Percentiles rank a stretch among this genome's conserved stretches.
Conservation (phyloP, 2,329 filamentous ascomycete genomes). For the Colletotrichum caudatum region DNA sequence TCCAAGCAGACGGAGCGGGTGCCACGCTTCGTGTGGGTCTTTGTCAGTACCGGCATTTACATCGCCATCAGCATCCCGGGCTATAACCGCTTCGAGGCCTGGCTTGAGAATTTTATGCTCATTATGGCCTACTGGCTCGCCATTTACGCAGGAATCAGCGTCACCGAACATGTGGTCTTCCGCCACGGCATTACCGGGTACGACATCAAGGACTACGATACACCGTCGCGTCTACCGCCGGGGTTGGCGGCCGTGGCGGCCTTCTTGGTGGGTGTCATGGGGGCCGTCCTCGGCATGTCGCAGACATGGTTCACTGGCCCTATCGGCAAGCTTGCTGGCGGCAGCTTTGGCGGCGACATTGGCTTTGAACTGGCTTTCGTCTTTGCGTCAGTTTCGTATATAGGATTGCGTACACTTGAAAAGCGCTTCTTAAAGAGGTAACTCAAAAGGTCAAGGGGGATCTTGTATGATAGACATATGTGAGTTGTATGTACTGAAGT, state of each 20-base stretch:
- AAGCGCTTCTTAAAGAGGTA: constrained; percentile 55
- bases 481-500: constrained; percentile 11
- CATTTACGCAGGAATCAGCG: constrained; percentile 75
- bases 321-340: constrained; percentile 70
- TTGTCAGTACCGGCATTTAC: constrained; percentile 71
- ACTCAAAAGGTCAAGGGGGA: constrained; percentile 1
- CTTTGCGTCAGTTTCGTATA: constrained; percentile 67
- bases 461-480: constrained; percentile 13
- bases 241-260: constrained; percentile 73
- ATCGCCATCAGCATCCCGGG: constrained; percentile 78
- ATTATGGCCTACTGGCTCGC: constrained; percentile 79
- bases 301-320: constrained; percentile 78
- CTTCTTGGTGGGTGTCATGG: constrained; percentile 73
- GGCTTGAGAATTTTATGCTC: constrained; percentile 78
- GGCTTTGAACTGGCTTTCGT: constrained; percentile 74
- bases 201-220: constrained; percentile 68
- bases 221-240: constrained; percentile 68
- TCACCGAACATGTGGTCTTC: constrained; percentile 78
- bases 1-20: constrained; percentile 68
- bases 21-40: constrained; percentile 76
- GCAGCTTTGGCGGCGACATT: constrained; percentile 59
- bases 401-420: constrained; percentile 60
- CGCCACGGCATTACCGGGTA: constrained; percentile 72
- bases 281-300: constrained; percentile 77
- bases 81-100: constrained; percentile 72